Evolutionary conservation across 441 rosid species (phyloP).

Genomic region (Manihot esculenta): DNA sequence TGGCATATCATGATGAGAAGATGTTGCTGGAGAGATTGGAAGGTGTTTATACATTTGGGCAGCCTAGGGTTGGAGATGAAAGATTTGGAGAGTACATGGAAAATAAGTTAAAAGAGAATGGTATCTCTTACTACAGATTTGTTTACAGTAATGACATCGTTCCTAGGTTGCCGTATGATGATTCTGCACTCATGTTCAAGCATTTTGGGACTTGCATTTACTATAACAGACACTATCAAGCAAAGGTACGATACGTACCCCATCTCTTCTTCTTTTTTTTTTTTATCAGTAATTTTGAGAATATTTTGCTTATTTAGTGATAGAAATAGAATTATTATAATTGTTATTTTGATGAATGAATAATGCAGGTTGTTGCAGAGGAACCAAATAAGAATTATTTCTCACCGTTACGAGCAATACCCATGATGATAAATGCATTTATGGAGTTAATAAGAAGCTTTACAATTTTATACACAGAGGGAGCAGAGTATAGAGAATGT

Average conservation of each 20-base stretch:
- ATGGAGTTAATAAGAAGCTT: conserved; percentile 67
- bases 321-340: too few species aligned
- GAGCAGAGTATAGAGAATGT: conserved; percentile 55
- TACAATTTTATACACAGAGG: conserved; percentile 34
- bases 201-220: conserved; percentile 63
- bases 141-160: conserved; percentile 67
- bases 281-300: too few species aligned
- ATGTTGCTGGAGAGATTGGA: conserved; percentile 48
- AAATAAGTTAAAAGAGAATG: conserved; percentile 30
- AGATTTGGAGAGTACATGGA: conserved; percentile 51
- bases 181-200: conserved; percentile 57
- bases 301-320: too few species aligned
- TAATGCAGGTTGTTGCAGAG: conserved; percentile 42
- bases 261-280: neutral
- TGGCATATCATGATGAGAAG: conserved; percentile 48
- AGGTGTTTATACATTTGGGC: conserved; percentile 67
- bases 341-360: too few species aligned
- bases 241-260: conserved; percentile 36
- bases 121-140: conserved; percentile 41
- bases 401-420: conserved; percentile 25
- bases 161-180: conserved; percentile 69
- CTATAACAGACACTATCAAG: conserved; percentile 45
- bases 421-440: conserved; percentile 35
- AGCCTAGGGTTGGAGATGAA: conserved; percentile 68
- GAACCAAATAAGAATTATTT: conserved; percentile 56